Evolutionary conservation across 495 filamentous ascomycete species (phyloP), one percentile per base, ranked within the genome.

Genomic region (Podospora conica): DNA sequence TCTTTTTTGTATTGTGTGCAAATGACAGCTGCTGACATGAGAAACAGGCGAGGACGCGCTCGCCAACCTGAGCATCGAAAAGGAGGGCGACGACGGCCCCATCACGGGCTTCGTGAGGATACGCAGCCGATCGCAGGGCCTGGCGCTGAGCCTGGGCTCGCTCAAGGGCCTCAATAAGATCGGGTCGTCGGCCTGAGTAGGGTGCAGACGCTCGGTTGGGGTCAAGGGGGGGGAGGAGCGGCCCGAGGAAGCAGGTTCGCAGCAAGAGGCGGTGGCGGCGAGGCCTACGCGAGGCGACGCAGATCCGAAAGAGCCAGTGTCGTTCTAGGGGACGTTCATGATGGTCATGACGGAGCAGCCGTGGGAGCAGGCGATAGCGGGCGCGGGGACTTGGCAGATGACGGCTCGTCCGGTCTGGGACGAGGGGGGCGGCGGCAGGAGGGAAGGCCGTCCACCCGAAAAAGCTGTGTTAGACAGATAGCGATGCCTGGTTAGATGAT

Each of bases 41-140:
- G 9, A 9, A 23, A 28, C 53, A 99, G 96, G 96, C 70, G 96
- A 99, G 92, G 96, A 99, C 81, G 96, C 96, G 55, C 81, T 99
- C 66, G 96, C 96, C 66, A 99, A 99, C 75, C 73, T 99, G 78
- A 97, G 93, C 73, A 96, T 99, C 71, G 96, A 99, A 75, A 95
- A 97, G 80, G 92, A 98, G 76, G 93, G 92, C 60, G 93, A 97
- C 11, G 89, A 96, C 73, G 95, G 96, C 27, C 93, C 93, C 7
- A 90, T 99, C 67, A 98, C 95, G 27, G 96, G 96, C n/a, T 99
- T 99, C 76, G 91, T 99, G 61, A 90, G 96, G 71, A 99, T 99
- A 84, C 88, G 96, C 78, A 97, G 93, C 83, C 90, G 96, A 71
- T 96, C 92, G 6, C 96, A 99, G 81, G 96, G 95, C 59, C 83